Percentiles rank a stretch among this genome's conserved stretches.
phyloP scores from a whole-genome alignment of 495 filamentous ascomycete species.

The Aspergillus haitiensis region DNA sequence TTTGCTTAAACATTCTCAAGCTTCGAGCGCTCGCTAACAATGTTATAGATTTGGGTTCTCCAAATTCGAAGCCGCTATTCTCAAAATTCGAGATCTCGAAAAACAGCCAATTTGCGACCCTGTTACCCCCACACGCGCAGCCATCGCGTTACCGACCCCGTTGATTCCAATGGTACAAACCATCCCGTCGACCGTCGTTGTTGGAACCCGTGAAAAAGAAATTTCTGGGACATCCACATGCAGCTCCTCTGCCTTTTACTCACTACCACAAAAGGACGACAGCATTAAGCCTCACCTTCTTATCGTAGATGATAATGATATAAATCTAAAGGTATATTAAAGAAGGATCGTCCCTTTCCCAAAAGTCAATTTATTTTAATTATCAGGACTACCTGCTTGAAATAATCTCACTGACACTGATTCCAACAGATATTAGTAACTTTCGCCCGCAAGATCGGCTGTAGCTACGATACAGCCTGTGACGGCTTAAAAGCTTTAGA shows the following conservation, averaged over 20 bases:
- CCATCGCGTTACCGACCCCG: background rate
- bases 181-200: too few relatives aligned
- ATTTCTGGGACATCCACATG: background rate
- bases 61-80: constrained; percentile 17
- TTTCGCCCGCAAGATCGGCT: constrained; percentile 47
- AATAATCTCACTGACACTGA: background rate
- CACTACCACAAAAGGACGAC: background rate
- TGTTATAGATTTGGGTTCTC: constrained; percentile 19
- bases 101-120: background rate
- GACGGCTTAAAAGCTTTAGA: constrained; percentile 58
- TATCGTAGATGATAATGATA: constrained; percentile 42
- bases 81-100: constrained; percentile 5
- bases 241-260: background rate
- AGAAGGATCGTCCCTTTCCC: background rate
- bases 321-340: constrained; percentile 33
- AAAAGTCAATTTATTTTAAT: background rate
- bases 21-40: background rate
- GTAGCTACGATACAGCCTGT: constrained; percentile 47
- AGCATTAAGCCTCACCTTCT: constrained; percentile 24
- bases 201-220: background rate
- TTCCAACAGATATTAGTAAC: constrained; percentile 23
- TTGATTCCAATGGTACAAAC: too few relatives aligned
- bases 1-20: background rate
- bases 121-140: background rate
- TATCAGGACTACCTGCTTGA: background rate